Conservation (phyloP, 805 yeast species). For the Blastobotrys peoriensis region DNA sequence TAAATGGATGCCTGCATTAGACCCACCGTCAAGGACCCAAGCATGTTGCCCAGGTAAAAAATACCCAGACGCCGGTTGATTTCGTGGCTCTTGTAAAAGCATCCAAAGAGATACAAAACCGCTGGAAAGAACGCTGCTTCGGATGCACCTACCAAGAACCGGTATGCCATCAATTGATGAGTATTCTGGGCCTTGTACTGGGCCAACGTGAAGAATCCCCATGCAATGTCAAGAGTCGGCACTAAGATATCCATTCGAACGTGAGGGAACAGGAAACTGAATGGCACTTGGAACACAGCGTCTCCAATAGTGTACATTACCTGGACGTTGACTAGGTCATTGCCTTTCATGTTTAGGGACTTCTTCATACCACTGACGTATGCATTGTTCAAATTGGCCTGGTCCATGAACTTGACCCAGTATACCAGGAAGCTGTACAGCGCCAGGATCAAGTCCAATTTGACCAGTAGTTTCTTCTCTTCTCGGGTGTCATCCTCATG, state of each 20-base stretch:
- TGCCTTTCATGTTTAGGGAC: constrained; percentile 50
- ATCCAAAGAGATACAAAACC: constrained; percentile 36
- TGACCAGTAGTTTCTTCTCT: constrained; percentile 41
- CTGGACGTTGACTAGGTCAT: constrained; percentile 54
- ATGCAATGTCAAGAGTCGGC: constrained; percentile 53
- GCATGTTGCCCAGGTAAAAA: constrained; percentile 54
- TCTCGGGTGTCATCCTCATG: constrained; percentile 44
- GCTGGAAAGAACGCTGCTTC: constrained; percentile 62
- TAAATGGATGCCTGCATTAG: constrained; percentile 53
- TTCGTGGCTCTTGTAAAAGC: constrained; percentile 52
- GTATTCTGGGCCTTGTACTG: constrained; percentile 45
- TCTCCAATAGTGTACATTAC: constrained; percentile 54
- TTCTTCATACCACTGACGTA: constrained; percentile 60
- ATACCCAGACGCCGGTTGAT: constrained; percentile 55
- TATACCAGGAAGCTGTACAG: constrained; percentile 52
- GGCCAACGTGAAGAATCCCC: constrained; percentile 61
- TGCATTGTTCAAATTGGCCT: constrained; percentile 55
- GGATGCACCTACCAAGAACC: constrained; percentile 62
- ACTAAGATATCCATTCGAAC: constrained; percentile 48
- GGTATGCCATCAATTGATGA: constrained; percentile 48
- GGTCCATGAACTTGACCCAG: constrained; percentile 64
- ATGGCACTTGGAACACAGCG: constrained; percentile 56
- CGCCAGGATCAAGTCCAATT: constrained; percentile 50
- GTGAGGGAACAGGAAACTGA: constrained; percentile 50
- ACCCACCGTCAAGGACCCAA: constrained; percentile 58